Percentiles rank a stretch among this genome's conserved stretches.
Evolutionary conservation across 495 filamentous ascomycete species (phyloP).

Genomic region (Penicillium argentinense): DNA sequence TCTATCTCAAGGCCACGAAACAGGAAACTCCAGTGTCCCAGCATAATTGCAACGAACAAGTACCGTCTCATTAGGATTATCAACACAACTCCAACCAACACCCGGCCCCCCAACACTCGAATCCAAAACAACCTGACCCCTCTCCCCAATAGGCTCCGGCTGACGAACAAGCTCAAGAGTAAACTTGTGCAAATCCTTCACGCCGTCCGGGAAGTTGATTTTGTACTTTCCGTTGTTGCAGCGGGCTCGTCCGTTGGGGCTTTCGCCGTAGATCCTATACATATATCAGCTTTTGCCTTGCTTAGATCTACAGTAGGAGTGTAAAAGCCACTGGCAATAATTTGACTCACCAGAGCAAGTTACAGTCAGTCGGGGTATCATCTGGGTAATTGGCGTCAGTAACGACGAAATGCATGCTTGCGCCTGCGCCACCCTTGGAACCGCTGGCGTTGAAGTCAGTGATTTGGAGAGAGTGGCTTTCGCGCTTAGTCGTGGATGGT

Average conservation of each 20-base stretch:
- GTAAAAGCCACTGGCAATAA: background rate
- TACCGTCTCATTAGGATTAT: slow-evolving; percentile 13
- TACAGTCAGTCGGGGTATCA: slow-evolving; percentile 30
- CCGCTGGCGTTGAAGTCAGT: slow-evolving; percentile 17
- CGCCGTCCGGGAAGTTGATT: slow-evolving; percentile 24
- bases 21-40: slow-evolving; percentile 14
- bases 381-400: slow-evolving; percentile 26
- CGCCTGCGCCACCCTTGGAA: slow-evolving; percentile 1
- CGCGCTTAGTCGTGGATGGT: slow-evolving; percentile 10
- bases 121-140: slow-evolving; percentile 13
- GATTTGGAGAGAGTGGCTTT: slow-evolving; percentile 12
- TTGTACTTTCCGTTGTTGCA: slow-evolving; percentile 29
- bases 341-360: slow-evolving; percentile 25
- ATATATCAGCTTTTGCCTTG: background rate
- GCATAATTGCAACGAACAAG: slow-evolving; percentile 16
- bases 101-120: slow-evolving; percentile 13
- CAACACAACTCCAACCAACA: slow-evolving; percentile 22
- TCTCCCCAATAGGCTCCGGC: slow-evolving; percentile 14
- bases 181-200: slow-evolving; percentile 18
- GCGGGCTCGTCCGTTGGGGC: slow-evolving; percentile 17
- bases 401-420: slow-evolving; percentile 23
- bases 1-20: slow-evolving; percentile 5
- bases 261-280: slow-evolving; percentile 16
- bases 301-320: background rate
- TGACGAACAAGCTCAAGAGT: slow-evolving; percentile 21